Evolutionary conservation across 139 green algal genomes (phyloP).

Genomic region (Chlorella vulgaris): DNA sequence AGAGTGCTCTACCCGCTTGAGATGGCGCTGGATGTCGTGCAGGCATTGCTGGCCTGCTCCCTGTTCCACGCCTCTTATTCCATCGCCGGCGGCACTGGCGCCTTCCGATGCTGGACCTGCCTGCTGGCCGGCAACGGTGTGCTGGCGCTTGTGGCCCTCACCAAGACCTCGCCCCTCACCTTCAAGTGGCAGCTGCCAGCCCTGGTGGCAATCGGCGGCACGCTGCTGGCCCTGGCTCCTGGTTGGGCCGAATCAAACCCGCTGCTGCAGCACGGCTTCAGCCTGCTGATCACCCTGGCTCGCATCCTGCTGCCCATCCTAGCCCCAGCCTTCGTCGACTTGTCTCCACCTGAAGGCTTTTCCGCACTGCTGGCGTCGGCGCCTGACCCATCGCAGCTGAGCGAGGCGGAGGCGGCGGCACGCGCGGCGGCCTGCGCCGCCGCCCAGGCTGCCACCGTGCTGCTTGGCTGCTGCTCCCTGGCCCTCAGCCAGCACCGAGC

Average conservation of each 20-base stretch:
- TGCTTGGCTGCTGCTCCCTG: slow-evolving; percentile 7
- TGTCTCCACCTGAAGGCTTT: neutral
- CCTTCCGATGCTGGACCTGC: neutral
- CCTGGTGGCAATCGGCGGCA: neutral
- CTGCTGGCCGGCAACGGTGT: slow-evolving; percentile 5
- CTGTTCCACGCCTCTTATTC: neutral
- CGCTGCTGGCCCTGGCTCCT: neutral
- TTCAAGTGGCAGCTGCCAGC: neutral
- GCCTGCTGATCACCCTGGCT: neutral
- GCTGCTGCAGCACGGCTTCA: slow-evolving; percentile 25
- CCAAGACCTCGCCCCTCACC: neutral
- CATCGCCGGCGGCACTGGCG: too few relatives aligned
- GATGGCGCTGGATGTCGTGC: neutral
- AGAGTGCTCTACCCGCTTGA: slow-evolving; percentile 3
- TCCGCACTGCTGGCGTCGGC: neutral
- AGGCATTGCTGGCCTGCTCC: neutral
- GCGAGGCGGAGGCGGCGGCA: neutral
- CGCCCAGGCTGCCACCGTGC: neutral
- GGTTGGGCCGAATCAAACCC: neutral
- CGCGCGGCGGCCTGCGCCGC: neutral
- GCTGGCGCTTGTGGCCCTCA: neutral
- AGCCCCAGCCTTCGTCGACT: neutral
- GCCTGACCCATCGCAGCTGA: neutral
- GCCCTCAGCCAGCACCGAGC: neutral
- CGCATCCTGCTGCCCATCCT: slow-evolving; percentile 8